Evolutionary conservation across 202 grass and related monocot genomes (phyloP).

Genomic region (Panicum virgatum): DNA sequence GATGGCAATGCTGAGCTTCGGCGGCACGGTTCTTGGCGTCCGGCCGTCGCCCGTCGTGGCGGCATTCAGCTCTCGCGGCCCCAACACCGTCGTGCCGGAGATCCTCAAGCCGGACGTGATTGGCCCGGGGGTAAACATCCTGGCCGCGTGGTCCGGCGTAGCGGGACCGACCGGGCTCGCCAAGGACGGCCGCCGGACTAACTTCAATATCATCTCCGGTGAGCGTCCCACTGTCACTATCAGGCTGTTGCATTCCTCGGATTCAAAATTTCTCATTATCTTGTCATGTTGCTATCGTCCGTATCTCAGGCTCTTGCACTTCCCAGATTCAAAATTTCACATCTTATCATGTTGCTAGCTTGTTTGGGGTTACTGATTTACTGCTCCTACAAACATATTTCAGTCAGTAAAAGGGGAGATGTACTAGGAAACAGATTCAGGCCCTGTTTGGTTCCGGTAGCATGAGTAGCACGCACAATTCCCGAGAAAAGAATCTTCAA

Average conservation of each 20-base stretch:
- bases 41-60: constrained; percentile 84
- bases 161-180: constrained; percentile 75
- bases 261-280: constrained; percentile 34
- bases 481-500: no score
- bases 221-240: constrained; percentile 28
- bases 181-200: constrained; percentile 78
- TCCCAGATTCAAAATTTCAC: constrained; percentile 26
- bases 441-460: no score
- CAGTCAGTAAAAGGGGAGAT: not conserved
- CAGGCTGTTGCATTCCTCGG: not conserved
- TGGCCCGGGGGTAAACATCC: constrained; percentile 91
- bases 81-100: constrained; percentile 75
- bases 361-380: constrained; percentile 34
- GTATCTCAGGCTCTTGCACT: not conserved
- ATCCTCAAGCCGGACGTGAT: constrained; percentile 96
- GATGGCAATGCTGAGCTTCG: constrained; percentile 77
- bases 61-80: constrained; percentile 95
- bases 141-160: constrained; percentile 78
- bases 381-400: not conserved
- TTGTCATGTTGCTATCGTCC: not conserved
- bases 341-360: not conserved
- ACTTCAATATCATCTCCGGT: constrained; percentile 96
- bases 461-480: no score
- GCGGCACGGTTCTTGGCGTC: constrained; percentile 82
- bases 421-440: not conserved